Percentiles rank a stretch among this genome's conserved stretches.
Evolutionary conservation across 2,329 filamentous ascomycete species (phyloP).

Genomic region (Pochonia chlamydosporia): DNA sequence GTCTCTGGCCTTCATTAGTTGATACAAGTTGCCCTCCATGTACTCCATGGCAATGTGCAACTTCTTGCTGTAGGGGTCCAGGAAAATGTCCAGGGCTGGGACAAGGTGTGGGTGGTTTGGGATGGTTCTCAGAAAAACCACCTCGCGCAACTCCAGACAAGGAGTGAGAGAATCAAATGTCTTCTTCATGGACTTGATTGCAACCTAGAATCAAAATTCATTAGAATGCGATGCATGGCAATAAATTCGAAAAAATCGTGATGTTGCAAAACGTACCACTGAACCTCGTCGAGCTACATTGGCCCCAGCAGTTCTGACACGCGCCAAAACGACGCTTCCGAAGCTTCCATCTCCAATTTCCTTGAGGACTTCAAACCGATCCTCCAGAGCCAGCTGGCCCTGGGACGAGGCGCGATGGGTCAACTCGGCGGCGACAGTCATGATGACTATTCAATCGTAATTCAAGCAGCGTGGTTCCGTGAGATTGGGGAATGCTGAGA

Average conservation of each 20-base stretch:
- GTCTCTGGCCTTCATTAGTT: slow-evolving; percentile 96
- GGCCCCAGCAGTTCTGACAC: slow-evolving; percentile 85
- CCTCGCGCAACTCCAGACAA: slow-evolving; percentile 90
- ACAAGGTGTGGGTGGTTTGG: slow-evolving; percentile 87
- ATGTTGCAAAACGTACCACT: slow-evolving; percentile 59
- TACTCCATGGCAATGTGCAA: slow-evolving; percentile 99
- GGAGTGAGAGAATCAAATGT: slow-evolving; percentile 87
- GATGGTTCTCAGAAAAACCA: slow-evolving; percentile 89
- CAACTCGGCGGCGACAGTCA: slow-evolving; percentile 73
- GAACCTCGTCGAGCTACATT: slow-evolving; percentile 85
- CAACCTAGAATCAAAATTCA: slow-evolving; percentile 57
- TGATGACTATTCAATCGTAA: slow-evolving; percentile 27
- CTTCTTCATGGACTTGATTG: slow-evolving; percentile 99
- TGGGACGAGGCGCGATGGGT: slow-evolving; percentile 61
- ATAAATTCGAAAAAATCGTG: not conserved
- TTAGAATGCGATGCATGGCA: slow-evolving; percentile 10
- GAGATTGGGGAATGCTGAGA: not conserved
- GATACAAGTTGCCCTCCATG: slow-evolving; percentile 98
- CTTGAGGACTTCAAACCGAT: slow-evolving; percentile 94
- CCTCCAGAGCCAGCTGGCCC: slow-evolving; percentile 67
- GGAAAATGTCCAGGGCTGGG: slow-evolving; percentile 96
- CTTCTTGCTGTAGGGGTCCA: slow-evolving; percentile 93
- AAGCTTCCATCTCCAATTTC: slow-evolving; percentile 99
- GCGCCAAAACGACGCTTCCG: slow-evolving; percentile 86
- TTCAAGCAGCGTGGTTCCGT: not conserved